These are phyloP conservation scores for Apiospora aurea DNA, from an alignment of 2,329 filamentous ascomycete genomes.

Conservation along the genomic window DNA sequence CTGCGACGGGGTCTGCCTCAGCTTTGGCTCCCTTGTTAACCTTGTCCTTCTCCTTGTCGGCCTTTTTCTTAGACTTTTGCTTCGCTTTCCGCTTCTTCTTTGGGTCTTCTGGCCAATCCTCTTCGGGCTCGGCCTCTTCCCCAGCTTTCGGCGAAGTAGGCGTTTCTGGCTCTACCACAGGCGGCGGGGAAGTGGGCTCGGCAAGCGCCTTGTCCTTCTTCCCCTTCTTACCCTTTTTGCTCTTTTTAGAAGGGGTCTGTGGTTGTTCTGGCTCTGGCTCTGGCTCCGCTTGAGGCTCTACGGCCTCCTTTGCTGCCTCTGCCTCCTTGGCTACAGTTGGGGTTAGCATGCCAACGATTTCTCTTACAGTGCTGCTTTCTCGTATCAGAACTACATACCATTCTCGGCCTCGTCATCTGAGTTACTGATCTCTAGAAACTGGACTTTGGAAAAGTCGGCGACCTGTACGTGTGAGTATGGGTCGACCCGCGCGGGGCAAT, in stretches of 20 bases:
- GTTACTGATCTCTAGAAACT: conserved; percentile 22
- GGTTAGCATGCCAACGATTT: conserved; percentile 14
- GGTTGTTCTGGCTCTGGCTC: neutral
- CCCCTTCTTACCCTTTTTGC: conserved; percentile 30
- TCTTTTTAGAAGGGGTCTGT: conserved; percentile 16
- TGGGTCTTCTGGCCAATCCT: conserved; percentile 9
- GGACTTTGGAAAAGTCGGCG: conserved; percentile 30
- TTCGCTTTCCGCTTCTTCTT: conserved; percentile 31
- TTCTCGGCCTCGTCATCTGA: conserved; percentile 28
- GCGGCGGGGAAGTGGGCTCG: conserved; percentile 19
- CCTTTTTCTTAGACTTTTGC: conserved; percentile 31
- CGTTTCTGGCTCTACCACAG: conserved; percentile 22
- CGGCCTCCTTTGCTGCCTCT: neutral
- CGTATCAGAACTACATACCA: conserved; percentile 26
- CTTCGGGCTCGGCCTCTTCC: conserved; percentile 13
- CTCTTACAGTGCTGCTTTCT: neutral
- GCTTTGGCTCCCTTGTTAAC: conserved; percentile 26
- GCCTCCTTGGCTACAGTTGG: conserved; percentile 16
- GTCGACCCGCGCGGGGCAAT: conserved; percentile 27
- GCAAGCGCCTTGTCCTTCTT: conserved; percentile 30
- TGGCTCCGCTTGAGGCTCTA: conserved; percentile 16
- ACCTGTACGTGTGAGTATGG: conserved; percentile 30
- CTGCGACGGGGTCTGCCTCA: neutral
- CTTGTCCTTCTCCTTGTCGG: conserved; percentile 30
- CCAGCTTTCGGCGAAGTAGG: conserved; percentile 7